Conservation (phyloP, 2,329 filamentous ascomycete species). For the Aspergillus uvarum region DNA sequence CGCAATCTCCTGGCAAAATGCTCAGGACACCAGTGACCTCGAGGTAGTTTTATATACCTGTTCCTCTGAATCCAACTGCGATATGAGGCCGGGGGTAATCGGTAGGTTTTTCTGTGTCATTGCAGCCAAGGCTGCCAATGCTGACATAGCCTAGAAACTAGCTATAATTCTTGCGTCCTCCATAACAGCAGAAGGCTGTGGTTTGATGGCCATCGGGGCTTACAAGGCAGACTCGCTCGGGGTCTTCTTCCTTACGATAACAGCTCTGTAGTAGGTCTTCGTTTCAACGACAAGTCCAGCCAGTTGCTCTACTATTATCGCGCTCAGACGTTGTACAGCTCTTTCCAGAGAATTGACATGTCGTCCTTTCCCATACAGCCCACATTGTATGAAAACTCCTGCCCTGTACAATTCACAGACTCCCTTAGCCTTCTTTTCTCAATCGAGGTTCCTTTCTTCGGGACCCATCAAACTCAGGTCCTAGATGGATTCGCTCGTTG, state of each 20-base stretch:
- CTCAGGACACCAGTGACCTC: slow-evolving; percentile 18
- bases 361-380: slow-evolving; percentile 13
- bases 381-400: slow-evolving; percentile 24
- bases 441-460: slow-evolving; percentile 43
- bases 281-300: slow-evolving; percentile 37
- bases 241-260: slow-evolving; percentile 4
- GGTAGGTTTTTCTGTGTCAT: slow-evolving; percentile 20
- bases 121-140: background rate
- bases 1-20: slow-evolving; percentile 41
- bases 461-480: slow-evolving; percentile 30
- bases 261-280: slow-evolving; percentile 30
- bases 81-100: slow-evolving; percentile 12
- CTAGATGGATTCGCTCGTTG: slow-evolving; percentile 23
- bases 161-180: slow-evolving; percentile 21
- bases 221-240: slow-evolving; percentile 1
- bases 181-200: slow-evolving; percentile 14
- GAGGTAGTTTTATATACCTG: slow-evolving; percentile 33
- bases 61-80: slow-evolving; percentile 8
- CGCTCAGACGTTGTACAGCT: slow-evolving; percentile 35
- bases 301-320: slow-evolving; percentile 40
- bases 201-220: background rate
- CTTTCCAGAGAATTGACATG: slow-evolving; percentile 33
- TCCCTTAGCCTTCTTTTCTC: slow-evolving; percentile 33
- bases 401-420: slow-evolving; percentile 26
- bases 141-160: slow-evolving; percentile 20